A percentile compares a stretch with the other conserved stretches of the same genome.
Evolutionary conservation across 306 rosid species (phyloP).

Genomic region (Rubus parviflorus): DNA sequence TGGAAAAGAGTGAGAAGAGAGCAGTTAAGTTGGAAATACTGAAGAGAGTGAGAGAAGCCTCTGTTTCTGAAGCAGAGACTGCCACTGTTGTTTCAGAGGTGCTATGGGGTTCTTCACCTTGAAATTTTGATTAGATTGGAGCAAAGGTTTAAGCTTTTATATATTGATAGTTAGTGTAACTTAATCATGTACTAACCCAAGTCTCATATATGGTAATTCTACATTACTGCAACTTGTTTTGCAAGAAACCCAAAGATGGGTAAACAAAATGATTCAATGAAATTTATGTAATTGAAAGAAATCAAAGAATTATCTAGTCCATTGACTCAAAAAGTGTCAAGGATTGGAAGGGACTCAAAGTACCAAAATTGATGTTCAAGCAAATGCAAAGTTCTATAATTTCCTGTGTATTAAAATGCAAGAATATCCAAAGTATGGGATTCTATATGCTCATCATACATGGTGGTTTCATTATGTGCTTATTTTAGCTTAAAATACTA

Average conservation of each 20-base stretch:
- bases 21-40: constrained; percentile 50
- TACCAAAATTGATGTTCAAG: background rate
- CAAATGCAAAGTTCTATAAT: background rate
- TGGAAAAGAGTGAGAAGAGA: constrained; percentile 47
- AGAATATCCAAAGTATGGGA: background rate
- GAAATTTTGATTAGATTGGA: background rate
- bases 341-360: constrained; percentile 12
- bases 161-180: background rate
- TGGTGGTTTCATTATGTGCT: background rate
- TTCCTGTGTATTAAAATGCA: background rate
- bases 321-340: background rate
- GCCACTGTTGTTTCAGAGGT: constrained; percentile 52
- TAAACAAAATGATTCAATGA: background rate
- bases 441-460: background rate
- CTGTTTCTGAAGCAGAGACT: constrained; percentile 51
- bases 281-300: background rate
- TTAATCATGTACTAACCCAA: constrained; percentile 5
- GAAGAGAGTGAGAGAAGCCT: constrained; percentile 47
- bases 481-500: background rate
- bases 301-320: background rate
- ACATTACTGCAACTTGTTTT: background rate
- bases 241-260: too few relatives aligned
- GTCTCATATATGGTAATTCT: background rate
- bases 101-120: constrained; percentile 68
- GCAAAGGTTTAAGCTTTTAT: background rate